Evolutionary conservation across 768 basidiomycete species (phyloP), one percentile per base, ranked within the genome.

Genomic region (Kwoniella dejecticola): DNA sequence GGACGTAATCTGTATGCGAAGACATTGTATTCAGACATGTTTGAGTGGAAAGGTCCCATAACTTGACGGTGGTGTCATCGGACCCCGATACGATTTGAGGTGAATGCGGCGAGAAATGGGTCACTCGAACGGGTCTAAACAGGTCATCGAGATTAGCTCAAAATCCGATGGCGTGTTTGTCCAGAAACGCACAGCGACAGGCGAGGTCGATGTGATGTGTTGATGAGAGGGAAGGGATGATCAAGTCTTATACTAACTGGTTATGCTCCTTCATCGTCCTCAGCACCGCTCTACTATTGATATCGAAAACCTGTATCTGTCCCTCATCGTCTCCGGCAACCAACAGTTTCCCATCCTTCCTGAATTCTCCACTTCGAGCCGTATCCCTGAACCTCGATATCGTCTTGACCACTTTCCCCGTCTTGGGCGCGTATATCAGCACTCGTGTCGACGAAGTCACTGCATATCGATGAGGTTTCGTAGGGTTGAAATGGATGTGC

Each of bases 301-400:
- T 86, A 80, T 99, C 95, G 74, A 99, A 98, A 64, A 86, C 86
- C 81, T 89, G 88, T 12, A 99, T 85, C 21, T 93, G 79, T 19
- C 96, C 96, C 58, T 87, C 89, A 77, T 98, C 96, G 72, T 97
- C 93, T 56, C 91, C 95, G 0, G 94, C 96, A 0, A 96, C 89
- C 7, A 97, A 85, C 36, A 99, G 85, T 76, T 95, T 98, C 19
- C 96, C 96, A 79, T 99, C 96, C 49, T 83, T 84, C 52, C 96
- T 86, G 57, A 99, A 92, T 69, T 85, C 84, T 3, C 89, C 96
- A 69, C 89, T 88, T 60, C 93, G 83, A 0, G 95, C 93, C 33
- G 94, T 88, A 74, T 98, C 96, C 78, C 96, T 97, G 82, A 99
- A 99, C 38, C 96, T 83, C 27, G 94, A 89, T 58, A 99, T 91